Evolutionary conservation across 225 moss, liverwort and hornwort species (phyloP).

Genomic region (Marchantia paleacea): DNA sequence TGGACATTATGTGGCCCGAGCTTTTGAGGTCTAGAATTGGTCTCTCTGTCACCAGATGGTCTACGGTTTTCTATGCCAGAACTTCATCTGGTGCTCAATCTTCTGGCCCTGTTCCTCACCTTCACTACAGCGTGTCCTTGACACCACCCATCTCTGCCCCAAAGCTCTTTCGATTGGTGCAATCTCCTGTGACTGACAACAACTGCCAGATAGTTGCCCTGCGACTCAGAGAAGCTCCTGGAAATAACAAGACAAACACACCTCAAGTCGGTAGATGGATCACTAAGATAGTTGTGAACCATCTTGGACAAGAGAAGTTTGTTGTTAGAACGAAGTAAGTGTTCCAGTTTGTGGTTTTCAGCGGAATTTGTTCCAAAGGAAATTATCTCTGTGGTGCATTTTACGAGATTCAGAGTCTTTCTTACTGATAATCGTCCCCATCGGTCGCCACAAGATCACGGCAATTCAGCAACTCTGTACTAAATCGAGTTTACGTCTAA

Average conservation of each 20-base stretch:
- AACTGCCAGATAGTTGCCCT: background rate
- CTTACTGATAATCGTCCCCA: no score
- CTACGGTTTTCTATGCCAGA: constrained; percentile 20
- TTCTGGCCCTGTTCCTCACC: constrained; percentile 23
- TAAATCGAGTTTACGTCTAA: background rate
- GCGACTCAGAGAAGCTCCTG: constrained; percentile 9
- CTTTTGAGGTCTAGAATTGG: constrained; percentile 42
- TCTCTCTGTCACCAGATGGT: constrained; percentile 52
- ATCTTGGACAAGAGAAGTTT: constrained; percentile 32
- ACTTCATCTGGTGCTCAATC: background rate
- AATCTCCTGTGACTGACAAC: constrained; percentile 38
- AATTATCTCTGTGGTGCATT: background rate
- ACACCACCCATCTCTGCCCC: constrained; percentile 64
- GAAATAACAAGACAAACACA: background rate
- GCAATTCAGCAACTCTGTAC: no score
- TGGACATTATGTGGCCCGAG: constrained; percentile 53
- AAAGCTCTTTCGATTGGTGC: constrained; percentile 51
- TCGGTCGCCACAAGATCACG: no score
- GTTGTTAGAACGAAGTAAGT: constrained; percentile 37
- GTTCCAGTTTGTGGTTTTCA: background rate
- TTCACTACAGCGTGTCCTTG: constrained; percentile 63
- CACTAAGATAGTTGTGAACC: constrained; percentile 36
- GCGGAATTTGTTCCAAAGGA: no score
- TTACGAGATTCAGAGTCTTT: no score
- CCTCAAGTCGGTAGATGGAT: constrained; percentile 38